Percentiles rank a stretch among this genome's conserved stretches.
Evolutionary conservation across 148 eudicot genomes (phyloP).

Genomic region (Tetragonia tetragonoides): DNA sequence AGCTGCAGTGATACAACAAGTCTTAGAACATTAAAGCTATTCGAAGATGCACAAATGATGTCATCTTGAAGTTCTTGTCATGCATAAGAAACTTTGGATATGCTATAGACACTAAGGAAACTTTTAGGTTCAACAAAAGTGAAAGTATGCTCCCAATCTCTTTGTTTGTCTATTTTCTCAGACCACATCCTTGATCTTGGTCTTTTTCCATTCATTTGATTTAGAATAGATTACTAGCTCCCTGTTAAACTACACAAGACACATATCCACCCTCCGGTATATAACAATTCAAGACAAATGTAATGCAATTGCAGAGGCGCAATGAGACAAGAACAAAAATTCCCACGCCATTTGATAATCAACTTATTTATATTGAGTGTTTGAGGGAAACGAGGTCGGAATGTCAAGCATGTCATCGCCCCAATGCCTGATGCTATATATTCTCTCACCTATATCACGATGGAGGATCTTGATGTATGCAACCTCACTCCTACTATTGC

Average conservation of each 20-base stretch:
- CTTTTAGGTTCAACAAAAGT: neutral
- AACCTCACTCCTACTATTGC: neutral
- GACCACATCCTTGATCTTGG: neutral
- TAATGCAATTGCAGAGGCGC: too few species aligned
- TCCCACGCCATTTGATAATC: too few species aligned
- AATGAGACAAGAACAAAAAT: too few species aligned
- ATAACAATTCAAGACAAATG: neutral
- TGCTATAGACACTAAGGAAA: neutral
- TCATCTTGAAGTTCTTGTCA: neutral
- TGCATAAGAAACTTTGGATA: neutral
- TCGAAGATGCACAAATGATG: neutral
- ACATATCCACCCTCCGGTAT: neutral
- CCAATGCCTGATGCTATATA: neutral
- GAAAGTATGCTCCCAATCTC: neutral
- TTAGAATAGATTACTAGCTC: neutral
- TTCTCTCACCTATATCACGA: neutral
- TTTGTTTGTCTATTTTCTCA: neutral
- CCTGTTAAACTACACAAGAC: neutral
- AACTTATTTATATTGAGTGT: too few species aligned
- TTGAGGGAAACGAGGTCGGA: too few species aligned
- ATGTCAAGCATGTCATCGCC: too few species aligned
- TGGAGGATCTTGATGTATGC: neutral
- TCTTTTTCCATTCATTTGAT: neutral
- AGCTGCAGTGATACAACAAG: slow-evolving; percentile 51
- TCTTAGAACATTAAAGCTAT: slow-evolving; percentile 2